phyloP scores from a whole-genome alignment of 2,329 filamentous ascomycete genomes.

The Paecilomyces formosus region DNA sequence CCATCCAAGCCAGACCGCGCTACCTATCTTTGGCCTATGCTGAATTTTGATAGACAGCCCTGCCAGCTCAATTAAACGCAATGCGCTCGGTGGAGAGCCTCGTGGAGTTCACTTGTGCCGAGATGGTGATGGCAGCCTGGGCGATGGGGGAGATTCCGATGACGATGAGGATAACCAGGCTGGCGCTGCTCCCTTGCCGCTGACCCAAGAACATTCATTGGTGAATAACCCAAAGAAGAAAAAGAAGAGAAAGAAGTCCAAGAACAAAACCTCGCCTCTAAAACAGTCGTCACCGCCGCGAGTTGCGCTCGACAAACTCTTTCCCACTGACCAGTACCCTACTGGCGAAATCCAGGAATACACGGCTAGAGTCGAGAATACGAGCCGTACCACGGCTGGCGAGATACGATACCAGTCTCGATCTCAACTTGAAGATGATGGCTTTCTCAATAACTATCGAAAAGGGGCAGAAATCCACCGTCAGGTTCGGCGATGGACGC shows the following conservation, averaged over 20 bases:
- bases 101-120: conserved; percentile 34
- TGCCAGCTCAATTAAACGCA: conserved; percentile 11
- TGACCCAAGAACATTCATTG: conserved; percentile 14
- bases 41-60: background rate
- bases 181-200: conserved; percentile 11
- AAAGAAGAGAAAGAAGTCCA: conserved; percentile 37
- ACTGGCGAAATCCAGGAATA: conserved; percentile 37
- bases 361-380: conserved; percentile 30
- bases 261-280: conserved; percentile 18
- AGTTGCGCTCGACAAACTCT: conserved; percentile 40
- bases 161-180: conserved; percentile 7
- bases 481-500: conserved; percentile 46
- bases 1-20: background rate
- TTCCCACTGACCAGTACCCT: conserved; percentile 38
- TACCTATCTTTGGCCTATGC: background rate
- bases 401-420: conserved; percentile 37
- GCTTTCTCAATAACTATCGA: conserved; percentile 48
- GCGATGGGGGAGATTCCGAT: conserved; percentile 19
- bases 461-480: conserved; percentile 51
- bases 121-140: conserved; percentile 38
- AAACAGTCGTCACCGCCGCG: conserved; percentile 42
- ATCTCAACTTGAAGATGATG: conserved; percentile 36
- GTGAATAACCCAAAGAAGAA: conserved; percentile 45
- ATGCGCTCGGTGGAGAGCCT: conserved; percentile 32
- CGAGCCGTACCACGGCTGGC: conserved; percentile 39